Base-by-base conservation (phyloP, 306 rosid species). In the Sphenostylis stenocarpa region DNA sequence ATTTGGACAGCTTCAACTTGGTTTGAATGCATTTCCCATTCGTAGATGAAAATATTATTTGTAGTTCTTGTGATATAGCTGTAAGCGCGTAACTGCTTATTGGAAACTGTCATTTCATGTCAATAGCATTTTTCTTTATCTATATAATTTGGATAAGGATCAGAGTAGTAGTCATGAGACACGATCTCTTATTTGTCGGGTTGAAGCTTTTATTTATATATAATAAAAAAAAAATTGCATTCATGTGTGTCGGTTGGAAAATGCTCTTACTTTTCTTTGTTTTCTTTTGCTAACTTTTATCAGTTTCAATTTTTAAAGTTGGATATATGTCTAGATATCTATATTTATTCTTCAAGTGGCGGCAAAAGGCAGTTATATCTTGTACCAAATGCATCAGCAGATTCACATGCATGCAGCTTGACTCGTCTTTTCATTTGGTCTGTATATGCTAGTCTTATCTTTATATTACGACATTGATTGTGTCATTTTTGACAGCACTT, bases 401-500 rank as follows among this genome's bases (percentile, higher is more conserved):
- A 70, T 73, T 55, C 81, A 60, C 82, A 72, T 67, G 81, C 86
- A 80, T 74, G 81, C 63, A 63, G 67, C 80, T 55, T 73, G 84
- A 80, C 70, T 24, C 39, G 52, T 81, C 14, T 72, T 67, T 84
- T 76, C 83, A 70, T 57, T 79, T 43, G 63, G 66, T 79, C 79
- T 83, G 60, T 83, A 69, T 82, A 48, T 89, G 77, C 70, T 29
- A 67, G 3, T 44, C 61, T 75, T 56, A 75, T 86, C 77, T 89
- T 58, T 75, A 61, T 72, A 29, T 77, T 34, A 57, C 55, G 82
- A 69, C 70, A 70, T 73, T 76, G 61, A 67, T 81, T n/a, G 72
- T 36, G 51, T 53, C 73, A 47, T 71, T 71, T n/a, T 84, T 76
- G 73, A 71, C 97, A 91, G 98, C 92, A 94, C 97, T 34, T 90